Base-by-base conservation (phyloP, 2,329 filamentous ascomycete species). In the Xylaria sp. region DNA sequence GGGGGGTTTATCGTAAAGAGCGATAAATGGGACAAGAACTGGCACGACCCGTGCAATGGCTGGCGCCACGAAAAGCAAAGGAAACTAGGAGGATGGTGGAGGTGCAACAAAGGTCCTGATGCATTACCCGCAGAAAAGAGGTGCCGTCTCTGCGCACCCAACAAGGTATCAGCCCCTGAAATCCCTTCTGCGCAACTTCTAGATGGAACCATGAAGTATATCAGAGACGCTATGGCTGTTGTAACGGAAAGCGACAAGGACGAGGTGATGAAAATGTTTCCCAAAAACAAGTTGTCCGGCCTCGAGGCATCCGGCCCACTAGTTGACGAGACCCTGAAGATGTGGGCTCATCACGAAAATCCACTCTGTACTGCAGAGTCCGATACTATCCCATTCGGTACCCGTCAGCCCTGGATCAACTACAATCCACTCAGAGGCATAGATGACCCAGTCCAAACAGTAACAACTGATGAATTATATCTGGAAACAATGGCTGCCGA, bases 61-160 rank as follows among this genome's bases (percentile, higher is more conserved):
- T 73, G 72, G 72, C 63, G 46, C 9, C 49, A 65, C 28, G 35
- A 57, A 3, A 53, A 64, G 11, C 65, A 65, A 35, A 67, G 37
- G 40, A 15, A 33, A 38, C 31, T 59, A 2, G 72, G 71, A n/a
- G 71, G 71, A 14, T 72, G 54, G 64, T 73, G 71, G 71, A 71
- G 65, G 37, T 73, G 72, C 54, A 57, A 64, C 37, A 65, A 55
- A 49, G 64, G 62, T 6, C 54, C 51, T 1, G 35, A n/a, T 25
- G 64, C 62, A 37, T 40, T 53, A 17, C 42, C 23, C 6, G 56
- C 62, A 5, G 64, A 67, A 50, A 67, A 65, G 6, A 43, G 28
- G 0, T 67, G 64, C 52, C 45, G 5, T 23, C 15, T 57, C 38
- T 67, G 64, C 35, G 15, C 12, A 28, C n/a, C 56, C 5, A 21